phyloP scores from a whole-genome alignment of 2,329 filamentous ascomycete genomes.

The Apiospora pterosperma region DNA sequence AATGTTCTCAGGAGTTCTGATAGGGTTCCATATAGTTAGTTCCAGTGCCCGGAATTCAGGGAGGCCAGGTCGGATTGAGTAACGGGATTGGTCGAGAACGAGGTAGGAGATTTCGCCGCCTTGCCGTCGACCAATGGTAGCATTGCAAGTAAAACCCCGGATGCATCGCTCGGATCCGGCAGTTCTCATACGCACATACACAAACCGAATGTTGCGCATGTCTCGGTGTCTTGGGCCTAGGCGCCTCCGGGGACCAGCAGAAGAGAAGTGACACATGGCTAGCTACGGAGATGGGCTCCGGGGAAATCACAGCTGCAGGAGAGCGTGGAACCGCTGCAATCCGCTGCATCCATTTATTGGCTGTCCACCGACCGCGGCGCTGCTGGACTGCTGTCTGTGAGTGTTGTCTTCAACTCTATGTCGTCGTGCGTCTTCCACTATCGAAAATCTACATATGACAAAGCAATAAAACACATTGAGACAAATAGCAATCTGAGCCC shows the following conservation, averaged over 20 bases:
- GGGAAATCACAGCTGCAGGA: background rate
- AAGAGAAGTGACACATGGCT: background rate
- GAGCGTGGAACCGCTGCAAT: background rate
- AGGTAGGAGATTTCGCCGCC: background rate
- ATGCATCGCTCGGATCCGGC: background rate
- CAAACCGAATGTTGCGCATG: background rate
- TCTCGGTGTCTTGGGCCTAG: background rate
- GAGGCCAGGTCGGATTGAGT: background rate
- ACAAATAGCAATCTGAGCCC: background rate
- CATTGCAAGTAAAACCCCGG: background rate
- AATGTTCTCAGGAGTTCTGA: background rate
- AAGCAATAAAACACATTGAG: background rate
- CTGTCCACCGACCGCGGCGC: background rate
- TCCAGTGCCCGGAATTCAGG: background rate
- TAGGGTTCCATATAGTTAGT: background rate
- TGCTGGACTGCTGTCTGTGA: background rate
- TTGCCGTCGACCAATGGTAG: background rate
- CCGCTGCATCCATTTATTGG: background rate
- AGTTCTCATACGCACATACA: background rate
- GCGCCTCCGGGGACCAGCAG: background rate
- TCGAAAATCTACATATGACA: background rate
- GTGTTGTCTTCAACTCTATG: background rate
- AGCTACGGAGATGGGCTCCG: background rate
- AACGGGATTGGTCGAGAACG: background rate
- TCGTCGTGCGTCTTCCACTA: background rate